Conservation (phyloP, 108 stramenopile genomes). For the Mediolabrus comicus region DNA sequence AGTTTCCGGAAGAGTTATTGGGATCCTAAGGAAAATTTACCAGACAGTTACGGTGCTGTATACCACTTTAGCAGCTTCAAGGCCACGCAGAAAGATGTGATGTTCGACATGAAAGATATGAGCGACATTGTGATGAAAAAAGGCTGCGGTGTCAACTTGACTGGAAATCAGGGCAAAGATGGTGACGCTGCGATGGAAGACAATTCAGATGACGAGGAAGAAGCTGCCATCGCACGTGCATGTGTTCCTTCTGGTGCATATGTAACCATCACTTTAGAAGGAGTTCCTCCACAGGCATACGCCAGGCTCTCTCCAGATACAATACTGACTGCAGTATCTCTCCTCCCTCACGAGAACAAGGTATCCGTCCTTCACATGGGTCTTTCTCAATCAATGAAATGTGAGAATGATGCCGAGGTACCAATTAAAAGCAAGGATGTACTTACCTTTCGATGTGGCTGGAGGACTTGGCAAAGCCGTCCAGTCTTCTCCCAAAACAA, state of each 20-base stretch:
- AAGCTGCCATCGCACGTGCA: conserved; percentile 67
- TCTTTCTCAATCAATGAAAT: conserved; percentile 68
- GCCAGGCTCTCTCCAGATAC: conserved; percentile 42
- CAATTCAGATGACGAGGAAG: conserved; percentile 61
- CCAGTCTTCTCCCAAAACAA: conserved; percentile 96
- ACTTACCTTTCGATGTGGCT: conserved; percentile 91
- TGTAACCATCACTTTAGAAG: conserved; percentile 80
- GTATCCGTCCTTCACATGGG: conserved; percentile 95
- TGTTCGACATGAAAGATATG: conserved; percentile 73
- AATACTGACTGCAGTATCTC: conserved; percentile 72
- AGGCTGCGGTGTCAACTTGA: conserved; percentile 23
- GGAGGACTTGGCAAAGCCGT: conserved; percentile 88
- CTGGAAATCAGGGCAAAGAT: conserved; percentile 1
- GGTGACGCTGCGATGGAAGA: conserved; percentile 29
- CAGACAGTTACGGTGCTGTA: conserved; percentile 91
- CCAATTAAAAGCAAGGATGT: conserved; percentile 93
- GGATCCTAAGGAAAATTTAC: conserved; percentile 98
- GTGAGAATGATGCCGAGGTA: conserved; percentile 33
- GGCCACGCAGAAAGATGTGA: conserved; percentile 76
- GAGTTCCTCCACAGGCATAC: conserved; percentile 57
- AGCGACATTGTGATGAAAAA: conserved; percentile 54
- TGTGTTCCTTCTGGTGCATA: conserved; percentile 88
- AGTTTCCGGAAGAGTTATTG: conserved; percentile 93
- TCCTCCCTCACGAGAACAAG: conserved; percentile 96
- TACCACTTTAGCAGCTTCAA: conserved; percentile 91